Percentiles rank a stretch among this genome's conserved stretches.
These are phyloP conservation scores for Fusarium sacchari DNA, from an alignment of 2,329 filamentous ascomycete genomes.

Conservation along the genomic window DNA sequence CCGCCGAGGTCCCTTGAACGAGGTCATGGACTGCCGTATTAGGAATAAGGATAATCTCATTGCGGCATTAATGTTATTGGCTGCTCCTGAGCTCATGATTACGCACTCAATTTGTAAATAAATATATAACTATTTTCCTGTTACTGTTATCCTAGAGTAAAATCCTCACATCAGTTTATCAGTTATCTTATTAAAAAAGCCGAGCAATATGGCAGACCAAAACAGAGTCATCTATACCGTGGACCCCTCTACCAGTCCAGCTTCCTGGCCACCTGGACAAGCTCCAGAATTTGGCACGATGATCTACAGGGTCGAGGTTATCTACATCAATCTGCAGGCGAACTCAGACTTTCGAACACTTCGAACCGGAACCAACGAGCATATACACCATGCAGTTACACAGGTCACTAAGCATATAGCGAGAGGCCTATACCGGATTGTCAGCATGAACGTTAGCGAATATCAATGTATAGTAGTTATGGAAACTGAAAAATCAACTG, in stretches of 20 bases:
- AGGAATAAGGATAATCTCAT: background rate
- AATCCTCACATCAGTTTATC: background rate
- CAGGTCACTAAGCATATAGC: background rate
- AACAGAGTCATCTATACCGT: background rate
- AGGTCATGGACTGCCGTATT: background rate
- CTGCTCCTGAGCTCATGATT: fast-evolving
- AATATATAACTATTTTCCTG: background rate
- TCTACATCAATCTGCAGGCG: background rate
- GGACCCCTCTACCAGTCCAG: background rate
- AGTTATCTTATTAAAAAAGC: background rate
- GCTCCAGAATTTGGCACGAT: background rate
- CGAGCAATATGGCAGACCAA: background rate
- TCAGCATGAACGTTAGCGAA: background rate
- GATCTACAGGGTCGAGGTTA: background rate
- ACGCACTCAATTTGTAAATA: background rate
- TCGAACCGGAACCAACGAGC: background rate
- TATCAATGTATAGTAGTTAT: background rate
- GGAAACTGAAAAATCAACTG: background rate
- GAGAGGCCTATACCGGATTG: background rate
- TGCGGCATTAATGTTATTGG: background rate
- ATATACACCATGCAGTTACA: background rate
- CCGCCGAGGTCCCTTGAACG: background rate
- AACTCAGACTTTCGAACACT: background rate
- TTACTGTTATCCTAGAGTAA: background rate
- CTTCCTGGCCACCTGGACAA: background rate